Evolutionary conservation across 1,284 basidiomycete species (phyloP).

Genomic region (Coniferiporia sulphurascens): DNA sequence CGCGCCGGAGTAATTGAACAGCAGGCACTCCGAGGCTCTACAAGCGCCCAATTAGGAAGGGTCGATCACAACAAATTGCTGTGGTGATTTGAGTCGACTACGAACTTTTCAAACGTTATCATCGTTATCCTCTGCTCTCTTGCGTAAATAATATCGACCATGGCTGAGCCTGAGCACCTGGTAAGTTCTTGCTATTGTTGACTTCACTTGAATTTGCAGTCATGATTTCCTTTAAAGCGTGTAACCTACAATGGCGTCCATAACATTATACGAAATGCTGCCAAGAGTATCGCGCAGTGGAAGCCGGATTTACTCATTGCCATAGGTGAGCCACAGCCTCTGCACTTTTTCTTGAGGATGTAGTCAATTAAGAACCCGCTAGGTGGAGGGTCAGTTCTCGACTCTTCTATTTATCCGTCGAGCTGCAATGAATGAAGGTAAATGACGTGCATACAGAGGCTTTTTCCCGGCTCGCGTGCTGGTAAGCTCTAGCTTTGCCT

Average conservation of each 20-base stretch:
- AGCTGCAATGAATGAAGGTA: slow-evolving; percentile 19
- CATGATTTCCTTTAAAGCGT: slow-evolving; percentile 25
- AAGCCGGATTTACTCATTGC: slow-evolving; percentile 78
- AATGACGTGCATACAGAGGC: slow-evolving; percentile 48
- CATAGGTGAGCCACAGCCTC: slow-evolving; percentile 50
- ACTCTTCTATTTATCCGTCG: slow-evolving; percentile 14
- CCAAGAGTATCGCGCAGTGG: slow-evolving; percentile 63
- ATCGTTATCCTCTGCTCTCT: not conserved
- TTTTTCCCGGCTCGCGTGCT: slow-evolving; percentile 94
- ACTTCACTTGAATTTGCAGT: not conserved
- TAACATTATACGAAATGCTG: slow-evolving; percentile 64
- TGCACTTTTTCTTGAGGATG: not conserved
- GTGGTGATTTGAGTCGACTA: no score
- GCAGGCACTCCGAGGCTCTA: no score
- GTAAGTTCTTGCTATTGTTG: not conserved
- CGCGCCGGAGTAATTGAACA: no score
- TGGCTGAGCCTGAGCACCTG: slow-evolving; percentile 35
- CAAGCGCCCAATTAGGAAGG: no score
- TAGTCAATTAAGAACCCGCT: slow-evolving; percentile 16
- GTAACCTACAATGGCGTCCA: slow-evolving; percentile 85
- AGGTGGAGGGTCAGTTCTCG: slow-evolving; percentile 72
- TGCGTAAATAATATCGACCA: slow-evolving; percentile 20
- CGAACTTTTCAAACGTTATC: not conserved
- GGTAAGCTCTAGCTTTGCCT: slow-evolving; percentile 35
- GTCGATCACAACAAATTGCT: no score